These are phyloP conservation scores for Mycena kentingensis DNA, from an alignment of 768 basidiomycete genomes.

Conservation along the genomic window DNA sequence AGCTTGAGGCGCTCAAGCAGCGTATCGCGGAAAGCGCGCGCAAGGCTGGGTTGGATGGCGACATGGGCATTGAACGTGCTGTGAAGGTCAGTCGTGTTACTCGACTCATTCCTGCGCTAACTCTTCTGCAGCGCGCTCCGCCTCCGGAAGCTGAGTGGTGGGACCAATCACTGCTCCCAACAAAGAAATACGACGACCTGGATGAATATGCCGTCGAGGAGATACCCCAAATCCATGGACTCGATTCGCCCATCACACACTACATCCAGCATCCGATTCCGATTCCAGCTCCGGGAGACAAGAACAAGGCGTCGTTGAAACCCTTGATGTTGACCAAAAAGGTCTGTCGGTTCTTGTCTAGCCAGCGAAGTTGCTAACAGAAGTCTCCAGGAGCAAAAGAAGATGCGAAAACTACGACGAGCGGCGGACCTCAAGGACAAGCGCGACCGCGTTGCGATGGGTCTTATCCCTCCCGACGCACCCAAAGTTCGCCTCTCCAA, in stretches of 20 bases:
- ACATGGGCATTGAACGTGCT: constrained; percentile 87
- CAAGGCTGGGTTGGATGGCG: constrained; percentile 93
- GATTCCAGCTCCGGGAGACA: constrained; percentile 88
- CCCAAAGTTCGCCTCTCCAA: constrained; percentile 97
- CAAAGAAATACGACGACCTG: constrained; percentile 78
- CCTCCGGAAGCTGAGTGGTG: constrained; percentile 97
- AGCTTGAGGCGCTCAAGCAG: constrained; percentile 89
- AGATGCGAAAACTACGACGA: constrained; percentile 88
- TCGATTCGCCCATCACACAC: constrained; percentile 77
- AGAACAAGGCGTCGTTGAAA: constrained; percentile 75
- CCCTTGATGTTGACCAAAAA: constrained; percentile 93
- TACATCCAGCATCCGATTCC: constrained; percentile 98
- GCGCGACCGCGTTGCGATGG: constrained; percentile 94
- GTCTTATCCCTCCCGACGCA: constrained; percentile 89
- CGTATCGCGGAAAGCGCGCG: constrained; percentile 90
- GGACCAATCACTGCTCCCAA: constrained; percentile 86
- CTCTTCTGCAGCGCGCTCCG: constrained; percentile 60
- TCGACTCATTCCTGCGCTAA: background rate
- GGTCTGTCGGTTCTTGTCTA: constrained; percentile 38
- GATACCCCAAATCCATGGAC: constrained; percentile 60
- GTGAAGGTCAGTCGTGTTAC: constrained; percentile 65
- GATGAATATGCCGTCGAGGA: constrained; percentile 50
- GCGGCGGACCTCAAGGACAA: constrained; percentile 92
- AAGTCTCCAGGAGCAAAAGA: constrained; percentile 83
- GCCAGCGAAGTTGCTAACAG: constrained; percentile 14